Base-by-base conservation (phyloP, 2,329 filamentous ascomycete genomes). In the Ophiostoma sp. region DNA sequence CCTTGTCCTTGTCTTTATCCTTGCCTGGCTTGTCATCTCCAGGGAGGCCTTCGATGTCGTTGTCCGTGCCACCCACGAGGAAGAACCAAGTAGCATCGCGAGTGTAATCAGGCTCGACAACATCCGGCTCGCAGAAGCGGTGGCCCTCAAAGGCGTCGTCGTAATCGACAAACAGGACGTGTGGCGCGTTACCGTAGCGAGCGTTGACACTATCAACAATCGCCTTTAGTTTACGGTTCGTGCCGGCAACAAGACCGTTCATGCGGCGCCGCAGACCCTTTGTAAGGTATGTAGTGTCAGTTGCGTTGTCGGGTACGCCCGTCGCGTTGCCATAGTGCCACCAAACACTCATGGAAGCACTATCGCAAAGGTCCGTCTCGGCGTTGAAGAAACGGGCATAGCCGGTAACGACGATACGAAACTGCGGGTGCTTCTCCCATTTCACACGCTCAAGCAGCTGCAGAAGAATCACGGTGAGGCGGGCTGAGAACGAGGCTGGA, bases 301-400 rank as follows among this genome's bases (percentile, higher is more conserved):
- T 73, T 25, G 68, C 71, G 31, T 74, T 72, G 64, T 36, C 55
- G 31, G 63, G 63, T 12, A 33, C 52, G 50, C 63, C 59, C 19
- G 50, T 72, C 5, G 69, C 33, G 17, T 81, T 83, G 2, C 83
- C 82, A 0, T 82, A 83, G 19, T 81, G 78, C 81, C 81, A 83
- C 84, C 84, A 86, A n/a, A 86, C 79, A 31, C 84, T 83, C 42
- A 86, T 79, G 4, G 82, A 84, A 77, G 80, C 80, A 19, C 83
- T 78, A 64, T 86, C 83, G 73, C 85, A 86, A 3, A 77, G 80
- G 0, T 80, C 78, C 8, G 84, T 86, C 9, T 80, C 78, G 28
- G 80, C 83, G 76, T 85, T 84, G 78, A 86, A 86, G 78, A 86
- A 86, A 8, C 82, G 81, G 28, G 84, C 84, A 76, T 86, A 86